Evolutionary conservation across 1,139 yeast species (phyloP), one percentile per base, ranked within the genome.

Genomic region (Diutina rugosa): DNA sequence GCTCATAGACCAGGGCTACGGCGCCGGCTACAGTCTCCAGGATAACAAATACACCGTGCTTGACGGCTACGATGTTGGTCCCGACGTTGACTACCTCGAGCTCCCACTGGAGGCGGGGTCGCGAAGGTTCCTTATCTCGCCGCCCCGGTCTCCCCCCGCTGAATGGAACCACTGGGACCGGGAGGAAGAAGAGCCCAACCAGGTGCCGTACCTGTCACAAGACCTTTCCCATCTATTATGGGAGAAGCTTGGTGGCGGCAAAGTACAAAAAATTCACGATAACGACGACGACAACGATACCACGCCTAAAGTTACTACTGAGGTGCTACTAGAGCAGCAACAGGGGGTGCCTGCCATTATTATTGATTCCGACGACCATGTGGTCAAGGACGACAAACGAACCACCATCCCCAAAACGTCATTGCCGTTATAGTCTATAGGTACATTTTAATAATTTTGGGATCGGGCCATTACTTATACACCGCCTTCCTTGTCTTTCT

Each of bases 151-250:
- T 8, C 80, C 80, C 0, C 79, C 76, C 1, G 65, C 74, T 0
- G 80, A 73, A 56, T 76, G 80, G 80, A 72, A 75, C 60, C 73
- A 74, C 58, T 76, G 76, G 75, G 71, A 71, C 56, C 71, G 65
- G 56, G 71, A 67, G 0, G 80, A 76, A 61, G 80, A 74, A 21
- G 76, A 76, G 0, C 80, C 80, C 1, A 71, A 72, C 58, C 63
- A 66, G 54, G 66, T 68, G 56, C 58, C 78, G 1, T 67, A 67
- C 56, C 68, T 77, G n/a, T 76, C 78, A 0, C 67, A 69, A 49
- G 79, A 76, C 51, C 63, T 76, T 30, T 69, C 78, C 4, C 76
- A 75, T 60, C 63, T 76, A 53, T 64, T 76, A 26, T 76, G 80
- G 80, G 78, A 76, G 59, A 62, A 79, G 56, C 62, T 76, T 45